A percentile compares a stretch with the other conserved stretches of the same genome.
Evolutionary conservation across 495 filamentous ascomycete species (phyloP).

Genomic region (Xylaria curta): DNA sequence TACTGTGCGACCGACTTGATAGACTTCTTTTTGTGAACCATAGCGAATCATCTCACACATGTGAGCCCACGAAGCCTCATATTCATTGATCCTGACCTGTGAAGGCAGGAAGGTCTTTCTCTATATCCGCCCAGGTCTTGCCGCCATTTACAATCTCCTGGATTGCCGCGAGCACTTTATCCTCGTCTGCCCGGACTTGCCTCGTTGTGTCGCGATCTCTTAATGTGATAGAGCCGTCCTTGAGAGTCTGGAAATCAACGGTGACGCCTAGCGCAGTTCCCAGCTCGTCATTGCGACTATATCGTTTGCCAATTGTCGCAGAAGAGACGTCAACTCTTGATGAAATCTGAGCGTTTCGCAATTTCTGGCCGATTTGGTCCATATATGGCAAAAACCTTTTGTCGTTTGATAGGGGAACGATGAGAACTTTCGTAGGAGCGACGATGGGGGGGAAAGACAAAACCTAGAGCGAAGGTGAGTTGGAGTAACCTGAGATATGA

Average conservation of each 20-base stretch:
- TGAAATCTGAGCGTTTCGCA: slow-evolving; percentile 64
- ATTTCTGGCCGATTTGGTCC: slow-evolving; percentile 61
- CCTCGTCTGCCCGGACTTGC: too few relatives aligned
- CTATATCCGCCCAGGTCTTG: too few relatives aligned
- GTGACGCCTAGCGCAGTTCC: slow-evolving; percentile 75
- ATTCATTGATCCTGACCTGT: too few relatives aligned
- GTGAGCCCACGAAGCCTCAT: too few relatives aligned
- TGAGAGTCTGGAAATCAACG: slow-evolving; percentile 71
- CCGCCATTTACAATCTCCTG: too few relatives aligned
- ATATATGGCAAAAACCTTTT: slow-evolving; percentile 65
- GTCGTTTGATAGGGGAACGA: slow-evolving; percentile 73
- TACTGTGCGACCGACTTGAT: too few relatives aligned
- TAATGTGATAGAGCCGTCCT: too few relatives aligned
- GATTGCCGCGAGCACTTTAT: too few relatives aligned
- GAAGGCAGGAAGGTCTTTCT: too few relatives aligned
- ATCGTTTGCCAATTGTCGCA: slow-evolving; percentile 77
- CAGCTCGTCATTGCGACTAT: slow-evolving; percentile 75
- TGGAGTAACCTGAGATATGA: neutral
- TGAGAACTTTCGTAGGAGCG: slow-evolving; percentile 77
- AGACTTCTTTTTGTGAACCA: too few relatives aligned
- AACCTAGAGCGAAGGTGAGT: slow-evolving; percentile 51
- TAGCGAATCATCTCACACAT: too few relatives aligned
- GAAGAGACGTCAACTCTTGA: slow-evolving; percentile 64
- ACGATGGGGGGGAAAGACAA: slow-evolving; percentile 77
- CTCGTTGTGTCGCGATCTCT: too few relatives aligned